Percentiles rank a stretch among this genome's conserved stretches.
These are phyloP conservation scores for Pichia cephalocereana DNA, from an alignment of 805 yeast species.

Conservation along the genomic window DNA sequence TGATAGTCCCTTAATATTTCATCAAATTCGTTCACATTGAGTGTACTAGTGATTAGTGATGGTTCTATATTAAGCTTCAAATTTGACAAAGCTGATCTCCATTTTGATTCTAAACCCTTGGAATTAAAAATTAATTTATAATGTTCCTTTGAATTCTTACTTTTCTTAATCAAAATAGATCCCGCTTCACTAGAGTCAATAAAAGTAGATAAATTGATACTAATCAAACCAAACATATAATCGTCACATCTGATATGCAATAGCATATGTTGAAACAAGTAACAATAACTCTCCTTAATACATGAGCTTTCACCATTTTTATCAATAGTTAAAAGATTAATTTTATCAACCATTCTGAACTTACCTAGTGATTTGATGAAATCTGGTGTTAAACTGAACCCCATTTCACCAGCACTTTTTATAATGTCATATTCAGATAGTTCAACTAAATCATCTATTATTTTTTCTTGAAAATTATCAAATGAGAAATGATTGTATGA, in stretches of 20 bases:
- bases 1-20: background rate
- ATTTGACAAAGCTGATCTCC: slow-evolving; percentile 24
- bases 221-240: slow-evolving; percentile 6
- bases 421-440: slow-evolving; percentile 11
- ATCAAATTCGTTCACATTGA: slow-evolving; percentile 19
- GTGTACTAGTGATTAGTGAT: slow-evolving; percentile 19
- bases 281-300: slow-evolving; percentile 17
- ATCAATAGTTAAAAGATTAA: slow-evolving; percentile 8
- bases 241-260: slow-evolving; percentile 11
- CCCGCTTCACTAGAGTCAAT: slow-evolving; percentile 10
- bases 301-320: background rate
- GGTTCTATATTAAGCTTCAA: slow-evolving; percentile 16
- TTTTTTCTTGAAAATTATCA: slow-evolving; percentile 13
- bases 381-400: slow-evolving; percentile 8
- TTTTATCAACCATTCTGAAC: slow-evolving; percentile 23
- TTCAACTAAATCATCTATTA: slow-evolving; percentile 15
- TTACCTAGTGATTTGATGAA: slow-evolving; percentile 21
- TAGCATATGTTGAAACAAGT: slow-evolving; percentile 21
- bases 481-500: slow-evolving; percentile 14
- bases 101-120: slow-evolving; percentile 18
- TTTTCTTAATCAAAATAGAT: slow-evolving; percentile 3
- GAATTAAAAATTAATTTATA: slow-evolving; percentile 1
- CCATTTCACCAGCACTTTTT: background rate
- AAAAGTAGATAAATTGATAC: slow-evolving; percentile 10
- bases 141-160: background rate